Evolutionary conservation across 495 filamentous ascomycete species (phyloP).

Genomic region (Xylaria flabelliformis): DNA sequence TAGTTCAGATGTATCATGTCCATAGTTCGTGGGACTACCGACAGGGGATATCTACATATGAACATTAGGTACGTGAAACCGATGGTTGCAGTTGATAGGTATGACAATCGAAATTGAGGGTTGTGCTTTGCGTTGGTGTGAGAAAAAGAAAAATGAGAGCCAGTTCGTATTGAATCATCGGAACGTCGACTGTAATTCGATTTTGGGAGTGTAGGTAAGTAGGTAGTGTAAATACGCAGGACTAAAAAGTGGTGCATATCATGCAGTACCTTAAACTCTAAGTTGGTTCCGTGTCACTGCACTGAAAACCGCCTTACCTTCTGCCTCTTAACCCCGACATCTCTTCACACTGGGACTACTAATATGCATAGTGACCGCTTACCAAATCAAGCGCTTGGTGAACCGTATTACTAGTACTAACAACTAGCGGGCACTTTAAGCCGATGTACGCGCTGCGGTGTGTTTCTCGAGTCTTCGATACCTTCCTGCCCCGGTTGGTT

Average conservation of each 20-base stretch:
- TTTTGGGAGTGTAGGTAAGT: neutral
- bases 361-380: slow-evolving; percentile 3
- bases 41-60: neutral
- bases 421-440: neutral
- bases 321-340: neutral
- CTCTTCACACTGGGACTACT: neutral
- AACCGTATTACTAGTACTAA: neutral
- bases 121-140: neutral
- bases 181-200: neutral
- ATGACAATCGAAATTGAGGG: neutral
- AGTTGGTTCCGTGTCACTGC: neutral
- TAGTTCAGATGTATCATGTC: slow-evolving; percentile 5
- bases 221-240: neutral
- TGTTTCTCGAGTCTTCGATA: slow-evolving; percentile 9
- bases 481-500: slow-evolving; percentile 18
- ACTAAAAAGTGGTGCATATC: slow-evolving; percentile 1
- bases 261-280: neutral
- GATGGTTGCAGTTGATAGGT: slow-evolving; percentile 3
- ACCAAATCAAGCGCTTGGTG: neutral
- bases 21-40: neutral
- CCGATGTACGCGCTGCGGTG: slow-evolving; percentile 7
- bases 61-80: slow-evolving; percentile 9
- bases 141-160: neutral
- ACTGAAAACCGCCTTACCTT: neutral
- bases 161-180: slow-evolving; percentile 8